Conservation (phyloP, 768 basidiomycete species). For the Suillus fuscotomentosus region DNA sequence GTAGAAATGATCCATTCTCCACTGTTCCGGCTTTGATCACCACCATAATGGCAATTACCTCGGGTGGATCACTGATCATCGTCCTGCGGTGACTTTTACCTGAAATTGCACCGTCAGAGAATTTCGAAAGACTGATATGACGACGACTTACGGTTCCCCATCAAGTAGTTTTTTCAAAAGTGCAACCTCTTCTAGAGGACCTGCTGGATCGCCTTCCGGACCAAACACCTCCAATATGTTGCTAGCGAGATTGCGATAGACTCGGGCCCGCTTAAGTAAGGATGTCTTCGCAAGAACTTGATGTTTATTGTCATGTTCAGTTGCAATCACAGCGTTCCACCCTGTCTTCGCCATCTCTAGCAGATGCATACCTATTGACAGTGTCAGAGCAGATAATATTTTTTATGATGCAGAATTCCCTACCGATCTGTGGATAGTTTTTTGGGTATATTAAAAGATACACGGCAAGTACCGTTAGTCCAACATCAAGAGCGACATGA, state of each 20-base stretch:
- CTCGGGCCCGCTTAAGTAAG: slow-evolving; percentile 29
- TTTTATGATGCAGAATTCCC: slow-evolving; percentile 15
- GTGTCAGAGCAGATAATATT: neutral
- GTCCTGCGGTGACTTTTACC: neutral
- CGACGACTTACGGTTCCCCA: slow-evolving; percentile 1
- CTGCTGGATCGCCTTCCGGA: slow-evolving; percentile 60
- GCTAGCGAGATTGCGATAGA: slow-evolving; percentile 41
- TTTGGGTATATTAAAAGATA: slow-evolving; percentile 71
- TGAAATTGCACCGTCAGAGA: neutral
- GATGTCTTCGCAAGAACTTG: slow-evolving; percentile 12
- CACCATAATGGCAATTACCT: neutral
- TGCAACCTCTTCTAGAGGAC: slow-evolving; percentile 54
- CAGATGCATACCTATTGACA: slow-evolving; percentile 64
- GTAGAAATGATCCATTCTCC: neutral
- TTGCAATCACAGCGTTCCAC: slow-evolving; percentile 61
- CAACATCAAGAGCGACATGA: slow-evolving; percentile 48
- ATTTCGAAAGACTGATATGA: neutral
- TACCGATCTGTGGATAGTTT: slow-evolving; percentile 84
- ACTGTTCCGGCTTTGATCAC: neutral
- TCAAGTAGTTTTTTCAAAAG: slow-evolving; percentile 42
- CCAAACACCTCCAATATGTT: slow-evolving; percentile 49
- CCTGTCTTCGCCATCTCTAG: slow-evolving; percentile 74
- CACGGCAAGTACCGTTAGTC: slow-evolving; percentile 58
- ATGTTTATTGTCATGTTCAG: slow-evolving; percentile 16
- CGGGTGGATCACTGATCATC: neutral